phyloP scores from a whole-genome alignment of 805 yeast genomes.

The Lipomyces spencermartinsiae region DNA sequence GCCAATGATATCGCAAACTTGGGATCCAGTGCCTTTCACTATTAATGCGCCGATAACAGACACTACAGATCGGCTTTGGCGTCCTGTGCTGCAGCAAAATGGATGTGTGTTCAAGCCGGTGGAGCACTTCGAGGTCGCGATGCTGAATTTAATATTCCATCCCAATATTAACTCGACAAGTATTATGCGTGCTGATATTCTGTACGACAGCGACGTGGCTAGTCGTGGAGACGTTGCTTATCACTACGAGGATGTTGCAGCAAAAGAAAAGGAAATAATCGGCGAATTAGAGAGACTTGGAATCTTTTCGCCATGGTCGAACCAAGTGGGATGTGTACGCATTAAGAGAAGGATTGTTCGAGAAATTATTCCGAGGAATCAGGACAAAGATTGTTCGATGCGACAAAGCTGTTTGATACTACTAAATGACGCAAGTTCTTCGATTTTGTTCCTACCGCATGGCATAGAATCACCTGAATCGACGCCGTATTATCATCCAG shows the following conservation, averaged over 20 bases:
- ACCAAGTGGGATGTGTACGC: neutral
- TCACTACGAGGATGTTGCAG: neutral
- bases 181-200: slow-evolving; percentile 83
- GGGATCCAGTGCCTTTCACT: slow-evolving; percentile 1
- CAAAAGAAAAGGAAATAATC: neutral
- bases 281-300: slow-evolving; percentile 6
- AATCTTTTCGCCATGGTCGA: neutral
- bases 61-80: slow-evolving; percentile 1
- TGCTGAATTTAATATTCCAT: slow-evolving; percentile 74
- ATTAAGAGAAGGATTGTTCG: slow-evolving; percentile 62
- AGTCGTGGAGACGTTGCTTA: neutral
- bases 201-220: slow-evolving; percentile 37
- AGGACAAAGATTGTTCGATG: slow-evolving; percentile 78
- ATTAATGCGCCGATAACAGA: neutral
- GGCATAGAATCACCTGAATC: slow-evolving; percentile 57
- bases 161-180: slow-evolving; percentile 93
- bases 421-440: slow-evolving; percentile 44
- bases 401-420: slow-evolving; percentile 80
- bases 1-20: neutral
- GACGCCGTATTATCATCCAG: slow-evolving; percentile 89
- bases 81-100: slow-evolving; percentile 14
- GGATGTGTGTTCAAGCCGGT: slow-evolving; percentile 9
- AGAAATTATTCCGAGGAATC: slow-evolving; percentile 89
- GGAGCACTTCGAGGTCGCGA: slow-evolving; percentile 66
- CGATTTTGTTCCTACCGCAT: slow-evolving; percentile 79